Evolutionary conservation across 192 early-diverging fungal species (phyloP), one percentile per base, ranked within the genome.

Genomic region (Backusella macrospora): DNA sequence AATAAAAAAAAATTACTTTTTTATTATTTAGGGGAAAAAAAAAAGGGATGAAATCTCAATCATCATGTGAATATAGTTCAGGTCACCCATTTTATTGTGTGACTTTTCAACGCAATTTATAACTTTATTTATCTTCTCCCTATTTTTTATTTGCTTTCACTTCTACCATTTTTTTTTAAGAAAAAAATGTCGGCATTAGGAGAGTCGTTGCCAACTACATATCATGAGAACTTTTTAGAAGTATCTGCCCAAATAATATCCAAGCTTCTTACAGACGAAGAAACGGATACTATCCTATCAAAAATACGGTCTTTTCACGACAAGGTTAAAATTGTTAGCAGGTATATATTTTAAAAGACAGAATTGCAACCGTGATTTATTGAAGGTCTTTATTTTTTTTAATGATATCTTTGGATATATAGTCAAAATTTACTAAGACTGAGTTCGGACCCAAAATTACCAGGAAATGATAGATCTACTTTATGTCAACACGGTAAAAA

Each of bases 211-310:
- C 79, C 80, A 47, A 75, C 78, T 62, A 75, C 78, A 23, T 74
- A 81, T 21, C 83, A 81, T 77, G 85, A 89, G 68, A 84, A 88
- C 71, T 90, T 90, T 68, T 76, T 89, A 45, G 90, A 92, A 80
- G 80, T 81, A 16, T 76, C 86, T 9, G 91, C 89, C 13, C 84
- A 81, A 46, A 55, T 92, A 14, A 78, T 88, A 42, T 88, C 88
- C 68, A 85, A 85, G 65, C 83, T 87, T 62, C 73, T 92, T 65
- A 90, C 91, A 21, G 86, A 90, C 81, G 80, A 82, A 40, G 91
- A 92, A 43, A 88, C 89, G 8, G 89, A 92, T 72, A 78, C 78
- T 12, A 81, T 90, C 29, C 80, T 90, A 26, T 65, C 74, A 0
- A 83, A 86, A 8, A 83, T 92, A 55, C 86, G 81, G 21, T 81